phyloP scores from a whole-genome alignment of 768 basidiomycete species.

The Suillus clintonianus region DNA sequence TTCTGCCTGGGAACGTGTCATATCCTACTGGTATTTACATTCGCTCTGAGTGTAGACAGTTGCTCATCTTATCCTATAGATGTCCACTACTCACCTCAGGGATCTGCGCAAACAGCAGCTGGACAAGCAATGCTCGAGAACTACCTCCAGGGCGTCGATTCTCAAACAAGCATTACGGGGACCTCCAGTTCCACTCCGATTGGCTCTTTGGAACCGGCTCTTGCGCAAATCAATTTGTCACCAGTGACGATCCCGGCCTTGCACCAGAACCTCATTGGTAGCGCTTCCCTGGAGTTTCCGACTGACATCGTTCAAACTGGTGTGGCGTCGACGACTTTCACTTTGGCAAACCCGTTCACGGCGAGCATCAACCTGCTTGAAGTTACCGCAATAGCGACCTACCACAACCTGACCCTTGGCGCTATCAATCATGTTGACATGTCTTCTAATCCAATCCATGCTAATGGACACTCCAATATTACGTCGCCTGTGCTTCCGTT shows the following conservation, averaged over 20 bases:
- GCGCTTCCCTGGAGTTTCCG: conserved; percentile 60
- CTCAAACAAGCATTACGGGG: conserved; percentile 57
- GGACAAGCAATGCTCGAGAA: conserved; percentile 63
- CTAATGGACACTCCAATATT: conserved; percentile 56
- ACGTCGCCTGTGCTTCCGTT: conserved; percentile 61
- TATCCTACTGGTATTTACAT: conserved; percentile 52
- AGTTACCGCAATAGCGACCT: conserved; percentile 55
- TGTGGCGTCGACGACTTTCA: conserved; percentile 58
- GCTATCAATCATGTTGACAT: conserved; percentile 56
- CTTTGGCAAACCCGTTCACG: conserved; percentile 68
- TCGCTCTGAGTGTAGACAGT: not conserved
- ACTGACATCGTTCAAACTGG: conserved; percentile 61
- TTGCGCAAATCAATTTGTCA: conserved; percentile 59
- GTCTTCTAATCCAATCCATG: conserved; percentile 59
- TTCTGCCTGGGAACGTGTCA: conserved; percentile 56
- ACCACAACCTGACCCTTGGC: conserved; percentile 57
- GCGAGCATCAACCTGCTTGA: conserved; percentile 66
- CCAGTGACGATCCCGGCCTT: conserved; percentile 68
- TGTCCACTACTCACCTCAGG: conserved; percentile 63
- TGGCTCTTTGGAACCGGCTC: conserved; percentile 57
- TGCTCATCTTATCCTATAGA: conserved; percentile 31
- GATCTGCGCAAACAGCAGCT: conserved; percentile 46
- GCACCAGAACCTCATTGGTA: conserved; percentile 59
- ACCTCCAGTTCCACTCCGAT: conserved; percentile 57
- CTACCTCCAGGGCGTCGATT: conserved; percentile 65